These are phyloP conservation scores for Clonostachys rhizophaga DNA, from an alignment of 2,329 filamentous ascomycete genomes.

Conservation along the genomic window DNA sequence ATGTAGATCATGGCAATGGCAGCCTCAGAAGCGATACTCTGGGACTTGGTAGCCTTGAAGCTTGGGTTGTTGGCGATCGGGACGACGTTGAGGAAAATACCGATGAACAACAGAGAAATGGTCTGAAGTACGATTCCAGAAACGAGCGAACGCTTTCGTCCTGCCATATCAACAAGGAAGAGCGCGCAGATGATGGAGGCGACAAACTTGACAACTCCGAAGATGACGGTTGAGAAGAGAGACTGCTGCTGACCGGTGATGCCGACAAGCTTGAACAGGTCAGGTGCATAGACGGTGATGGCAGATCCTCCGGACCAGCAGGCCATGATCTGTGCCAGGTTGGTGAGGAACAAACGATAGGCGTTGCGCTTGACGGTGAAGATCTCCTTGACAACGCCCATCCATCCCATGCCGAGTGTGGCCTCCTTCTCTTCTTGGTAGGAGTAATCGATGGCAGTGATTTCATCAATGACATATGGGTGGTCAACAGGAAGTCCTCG, in stretches of 20 bases:
- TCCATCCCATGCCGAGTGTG: constrained; percentile 5
- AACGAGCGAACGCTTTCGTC: constrained; percentile 18
- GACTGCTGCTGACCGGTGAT: constrained; percentile 8
- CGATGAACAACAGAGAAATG: constrained; percentile 18
- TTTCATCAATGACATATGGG: constrained; percentile 27
- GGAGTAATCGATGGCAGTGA: constrained; percentile 14
- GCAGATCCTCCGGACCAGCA: constrained; percentile 9
- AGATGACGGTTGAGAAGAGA: constrained; percentile 15
- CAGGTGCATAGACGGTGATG: constrained; percentile 11
- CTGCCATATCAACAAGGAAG: constrained; percentile 20
- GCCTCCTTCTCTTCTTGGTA: constrained; percentile 10
- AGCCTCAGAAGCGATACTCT: constrained; percentile 1
- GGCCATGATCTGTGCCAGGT: constrained; percentile 10
- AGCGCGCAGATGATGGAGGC: constrained; percentile 17
- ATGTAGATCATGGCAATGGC: constrained; percentile 9
- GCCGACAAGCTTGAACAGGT: constrained; percentile 12
- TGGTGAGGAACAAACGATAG: constrained; percentile 15
- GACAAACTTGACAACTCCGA: constrained; percentile 13
- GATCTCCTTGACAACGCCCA: constrained; percentile 9
- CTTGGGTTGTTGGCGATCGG: constrained; percentile 8
- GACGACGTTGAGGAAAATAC: constrained; percentile 11
- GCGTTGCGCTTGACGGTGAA: constrained; percentile 11
- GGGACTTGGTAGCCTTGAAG: constrained; percentile 4
- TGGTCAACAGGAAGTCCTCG: constrained; percentile 28
- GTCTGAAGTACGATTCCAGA: constrained; percentile 13